Conservation (phyloP, 352 stramenopile genomes). For the Aphanomyces cochlioides region DNA sequence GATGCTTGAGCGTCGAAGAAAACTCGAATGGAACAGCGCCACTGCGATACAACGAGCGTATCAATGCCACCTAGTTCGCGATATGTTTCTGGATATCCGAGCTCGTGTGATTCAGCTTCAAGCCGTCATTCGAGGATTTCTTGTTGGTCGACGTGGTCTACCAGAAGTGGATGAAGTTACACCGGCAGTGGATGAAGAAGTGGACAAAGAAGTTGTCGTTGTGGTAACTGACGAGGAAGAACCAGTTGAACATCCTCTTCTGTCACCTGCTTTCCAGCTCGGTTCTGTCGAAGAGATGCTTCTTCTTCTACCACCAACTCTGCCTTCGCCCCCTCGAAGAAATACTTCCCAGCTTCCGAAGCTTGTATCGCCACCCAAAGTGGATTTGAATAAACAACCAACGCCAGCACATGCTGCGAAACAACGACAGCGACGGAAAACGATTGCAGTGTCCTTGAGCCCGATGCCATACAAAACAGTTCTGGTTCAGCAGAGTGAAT, state of each 20-base stretch:
- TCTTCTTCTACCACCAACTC: neutral
- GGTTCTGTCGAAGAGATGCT: too few species aligned
- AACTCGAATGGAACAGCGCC: constrained; percentile 34
- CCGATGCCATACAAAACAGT: constrained; percentile 34
- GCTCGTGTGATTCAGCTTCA: constrained; percentile 78
- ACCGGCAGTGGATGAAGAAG: neutral
- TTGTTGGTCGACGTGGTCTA: constrained; percentile 51
- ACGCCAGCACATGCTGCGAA: constrained; percentile 19
- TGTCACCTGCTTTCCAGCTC: too few species aligned
- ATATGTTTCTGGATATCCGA: constrained; percentile 81
- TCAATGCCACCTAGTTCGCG: constrained; percentile 53
- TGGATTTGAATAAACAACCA: constrained; percentile 4
- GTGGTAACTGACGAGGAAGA: neutral
- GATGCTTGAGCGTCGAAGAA: constrained; percentile 21
- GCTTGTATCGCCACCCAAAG: constrained; percentile 27
- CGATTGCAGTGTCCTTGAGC: constrained; percentile 41
- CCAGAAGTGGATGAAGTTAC: neutral
- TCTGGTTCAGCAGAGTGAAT: constrained; percentile 13
- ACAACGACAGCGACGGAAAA: constrained; percentile 45
- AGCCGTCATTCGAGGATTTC: constrained; percentile 55
- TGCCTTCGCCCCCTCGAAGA: neutral
- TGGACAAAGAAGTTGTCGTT: constrained; percentile 30
- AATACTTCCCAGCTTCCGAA: neutral
- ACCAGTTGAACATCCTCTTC: neutral
- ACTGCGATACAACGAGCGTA: constrained; percentile 52